Percentiles rank a stretch among this genome's conserved stretches.
Evolutionary conservation across 805 yeast genomes (phyloP).

Genomic region (Candida orba): DNA sequence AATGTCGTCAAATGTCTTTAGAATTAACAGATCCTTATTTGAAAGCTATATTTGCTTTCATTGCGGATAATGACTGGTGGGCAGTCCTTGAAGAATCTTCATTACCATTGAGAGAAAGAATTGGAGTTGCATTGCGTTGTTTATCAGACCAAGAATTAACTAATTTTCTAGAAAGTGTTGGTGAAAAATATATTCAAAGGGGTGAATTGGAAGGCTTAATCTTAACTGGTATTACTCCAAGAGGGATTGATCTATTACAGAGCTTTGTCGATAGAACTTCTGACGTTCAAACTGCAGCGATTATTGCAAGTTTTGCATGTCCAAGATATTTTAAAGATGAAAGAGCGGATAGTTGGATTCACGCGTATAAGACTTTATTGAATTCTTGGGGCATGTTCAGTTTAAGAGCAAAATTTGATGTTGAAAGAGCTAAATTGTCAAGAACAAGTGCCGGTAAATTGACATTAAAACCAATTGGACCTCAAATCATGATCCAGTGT

Average conservation of each 20-base stretch:
- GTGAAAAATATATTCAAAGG: constrained; percentile 58
- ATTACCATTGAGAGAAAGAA: constrained; percentile 76
- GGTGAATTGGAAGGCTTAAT: constrained; percentile 92
- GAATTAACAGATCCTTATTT: constrained; percentile 86
- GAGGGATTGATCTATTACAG: constrained; percentile 75
- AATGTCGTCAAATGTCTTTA: constrained; percentile 81
- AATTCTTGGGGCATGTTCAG: constrained; percentile 78
- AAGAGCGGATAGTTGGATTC: constrained; percentile 74
- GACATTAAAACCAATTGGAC: constrained; percentile 46
- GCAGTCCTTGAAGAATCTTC: constrained; percentile 88
- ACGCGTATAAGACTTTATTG: constrained; percentile 55
- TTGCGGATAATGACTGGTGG: constrained; percentile 95
- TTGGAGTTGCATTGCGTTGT: constrained; percentile 87
- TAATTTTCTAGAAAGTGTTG: constrained; percentile 60
- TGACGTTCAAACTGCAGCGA: constrained; percentile 87
- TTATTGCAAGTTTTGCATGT: constrained; percentile 71
- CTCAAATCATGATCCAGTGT: constrained; percentile 80
- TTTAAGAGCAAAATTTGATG: constrained; percentile 81
- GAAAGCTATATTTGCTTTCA: constrained; percentile 86
- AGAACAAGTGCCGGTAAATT: constrained; percentile 40
- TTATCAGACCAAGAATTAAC: constrained; percentile 73
- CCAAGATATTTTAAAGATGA: constrained; percentile 75
- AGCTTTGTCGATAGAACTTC: constrained; percentile 81
- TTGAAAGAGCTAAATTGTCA: constrained; percentile 61
- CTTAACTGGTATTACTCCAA: constrained; percentile 85